Evolutionary conservation across 805 yeast genomes (phyloP), one percentile per base, ranked within the genome.

Genomic region (Pichia phayaonensis): DNA sequence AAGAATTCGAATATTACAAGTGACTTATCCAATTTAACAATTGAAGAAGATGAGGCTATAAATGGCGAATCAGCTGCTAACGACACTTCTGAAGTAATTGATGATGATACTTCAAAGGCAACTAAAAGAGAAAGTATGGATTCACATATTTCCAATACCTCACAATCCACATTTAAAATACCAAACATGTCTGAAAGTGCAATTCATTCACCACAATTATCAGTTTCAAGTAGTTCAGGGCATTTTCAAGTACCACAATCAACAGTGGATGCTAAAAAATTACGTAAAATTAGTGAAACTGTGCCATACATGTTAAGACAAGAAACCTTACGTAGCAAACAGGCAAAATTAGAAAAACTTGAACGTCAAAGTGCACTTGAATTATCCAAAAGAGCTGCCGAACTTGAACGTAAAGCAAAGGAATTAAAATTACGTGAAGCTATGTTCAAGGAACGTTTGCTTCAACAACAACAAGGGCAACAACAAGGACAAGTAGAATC

Each of bases 291-390:
- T 50, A 83, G 90, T 42, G 92, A 85, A 61, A 86, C 94, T 1
- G 87, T 86, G 23, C 95, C 95, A n/a, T 86, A 86, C 58, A 84
- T 85, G 34, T 70, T 86, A 54, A 77, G 87, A 62, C 92, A 86
- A 64, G 92, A 86, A 65, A 76, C 84, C 51, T 76, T 86, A 50
- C 68, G 81, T 56, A 83, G 84, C 47, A 82, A 86, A 65, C 90
- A 86, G 61, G 87, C 82, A 51, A 86, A 83, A 67, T 69, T 86
- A 46, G 90, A 86, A 63, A 89, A 86, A 58, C 68, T 86, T 68
- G 95, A 86, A 64, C 83, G 83, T 60, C 84, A 83, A 55, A 79
- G 86, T 48, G 94, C 92, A 0, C 76, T 75, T 61, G 92, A 85
- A 59, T 71, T 86, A 59, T 80, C 88, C 27, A 72, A 72, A 53